Percentiles rank a stretch among this genome's conserved stretches.
Evolutionary conservation across 371 early-diverging fungal genomes (phyloP).

Genomic region (Dipsacomyces acuminosporus): DNA sequence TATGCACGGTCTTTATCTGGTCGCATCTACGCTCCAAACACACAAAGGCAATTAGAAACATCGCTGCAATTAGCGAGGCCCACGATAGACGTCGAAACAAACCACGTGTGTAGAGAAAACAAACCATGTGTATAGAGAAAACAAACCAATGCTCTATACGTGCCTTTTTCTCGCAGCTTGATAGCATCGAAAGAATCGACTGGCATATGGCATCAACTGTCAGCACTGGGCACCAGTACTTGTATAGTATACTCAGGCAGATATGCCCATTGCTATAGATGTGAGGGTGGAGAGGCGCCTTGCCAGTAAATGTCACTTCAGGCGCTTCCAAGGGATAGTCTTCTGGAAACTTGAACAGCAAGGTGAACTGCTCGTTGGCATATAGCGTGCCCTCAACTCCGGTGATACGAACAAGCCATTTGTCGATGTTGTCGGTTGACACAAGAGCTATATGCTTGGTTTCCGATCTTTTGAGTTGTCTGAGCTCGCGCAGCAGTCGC

Average conservation of each 20-base stretch:
- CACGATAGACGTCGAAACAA: too few species aligned
- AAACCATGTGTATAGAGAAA: neutral
- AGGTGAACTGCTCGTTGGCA: constrained; percentile 60
- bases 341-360: constrained; percentile 77
- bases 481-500: constrained; percentile 54
- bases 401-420: constrained; percentile 63
- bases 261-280: constrained; percentile 92
- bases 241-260: constrained; percentile 93
- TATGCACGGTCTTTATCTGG: constrained; percentile 26
- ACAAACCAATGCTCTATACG: constrained; percentile 6
- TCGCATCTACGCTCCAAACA: constrained; percentile 13
- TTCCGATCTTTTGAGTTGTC: constrained; percentile 48
- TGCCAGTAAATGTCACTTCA: constrained; percentile 65
- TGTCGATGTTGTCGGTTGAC: constrained; percentile 49
- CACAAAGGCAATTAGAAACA: neutral
- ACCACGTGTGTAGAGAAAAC: neutral
- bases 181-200: constrained; percentile 88
- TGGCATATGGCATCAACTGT: constrained; percentile 91
- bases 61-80: neutral
- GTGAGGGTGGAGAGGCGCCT: constrained; percentile 78
- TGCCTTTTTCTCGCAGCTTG: constrained; percentile 78
- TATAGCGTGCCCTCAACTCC: constrained; percentile 66
- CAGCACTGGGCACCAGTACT: constrained; percentile 95
- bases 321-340: constrained; percentile 89
- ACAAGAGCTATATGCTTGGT: constrained; percentile 47